phyloP scores from a whole-genome alignment of 164 flowering plant species.

The Protea cynaroides region DNA sequence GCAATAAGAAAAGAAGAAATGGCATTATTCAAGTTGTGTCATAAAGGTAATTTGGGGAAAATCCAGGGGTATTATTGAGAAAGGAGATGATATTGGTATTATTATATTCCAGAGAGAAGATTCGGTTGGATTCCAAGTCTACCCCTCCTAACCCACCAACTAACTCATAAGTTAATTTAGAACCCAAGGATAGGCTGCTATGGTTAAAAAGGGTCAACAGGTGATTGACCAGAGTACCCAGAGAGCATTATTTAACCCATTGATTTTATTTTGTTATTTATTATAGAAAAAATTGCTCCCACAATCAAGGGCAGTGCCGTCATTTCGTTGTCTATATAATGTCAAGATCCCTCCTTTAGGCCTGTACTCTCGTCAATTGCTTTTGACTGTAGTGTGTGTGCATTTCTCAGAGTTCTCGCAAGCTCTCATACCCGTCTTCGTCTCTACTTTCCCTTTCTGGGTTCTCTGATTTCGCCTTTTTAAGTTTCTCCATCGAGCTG shows the following conservation, averaged over 20 bases:
- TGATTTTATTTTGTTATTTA: conserved; percentile 1
- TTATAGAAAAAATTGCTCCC: conserved; percentile 1
- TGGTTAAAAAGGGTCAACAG: too few relatives aligned
- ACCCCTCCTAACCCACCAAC: too few relatives aligned
- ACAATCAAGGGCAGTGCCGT: conserved; percentile 30
- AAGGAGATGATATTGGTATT: too few relatives aligned
- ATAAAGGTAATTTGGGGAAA: too few relatives aligned
- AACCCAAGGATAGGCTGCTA: too few relatives aligned
- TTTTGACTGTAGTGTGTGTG: conserved; percentile 19
- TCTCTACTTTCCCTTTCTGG: not conserved
- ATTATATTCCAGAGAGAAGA: too few relatives aligned
- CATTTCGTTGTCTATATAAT: conserved; percentile 28
- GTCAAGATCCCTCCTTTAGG: conserved; percentile 13
- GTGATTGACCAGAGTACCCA: not conserved
- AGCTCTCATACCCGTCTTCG: not conserved
- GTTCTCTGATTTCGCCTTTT: not conserved
- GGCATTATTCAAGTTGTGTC: too few relatives aligned
- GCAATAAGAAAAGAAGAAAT: too few relatives aligned
- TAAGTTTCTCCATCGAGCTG: not conserved
- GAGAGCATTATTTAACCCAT: conserved; percentile 3
- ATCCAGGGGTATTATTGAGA: too few relatives aligned
- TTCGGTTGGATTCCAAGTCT: too few relatives aligned
- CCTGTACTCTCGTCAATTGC: conserved; percentile 8
- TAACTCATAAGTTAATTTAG: too few relatives aligned
- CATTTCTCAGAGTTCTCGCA: conserved; percentile 2